Evolutionary conservation across 2,329 filamentous ascomycete species (phyloP).

Genomic region (Trichophyton equinum): DNA sequence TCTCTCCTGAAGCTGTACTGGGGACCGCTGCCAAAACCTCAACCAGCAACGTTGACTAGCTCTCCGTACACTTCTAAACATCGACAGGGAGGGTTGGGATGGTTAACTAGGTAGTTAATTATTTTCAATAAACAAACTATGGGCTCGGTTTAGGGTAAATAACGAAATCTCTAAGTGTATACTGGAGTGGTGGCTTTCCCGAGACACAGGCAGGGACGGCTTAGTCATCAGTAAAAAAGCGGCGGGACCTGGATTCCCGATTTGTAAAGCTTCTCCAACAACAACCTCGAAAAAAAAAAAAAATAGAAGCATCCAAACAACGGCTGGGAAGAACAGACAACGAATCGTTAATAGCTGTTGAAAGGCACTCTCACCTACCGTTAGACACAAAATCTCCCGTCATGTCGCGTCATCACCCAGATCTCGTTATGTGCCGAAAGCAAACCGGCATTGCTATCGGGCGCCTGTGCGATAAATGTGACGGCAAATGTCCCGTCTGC

Average conservation of each 20-base stretch:
- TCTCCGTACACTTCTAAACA: not conserved
- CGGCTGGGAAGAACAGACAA: not conserved
- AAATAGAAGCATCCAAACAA: not conserved
- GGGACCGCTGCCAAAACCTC: not conserved
- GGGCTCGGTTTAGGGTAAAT: no score
- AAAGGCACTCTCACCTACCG: not conserved
- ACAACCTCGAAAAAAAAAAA: not conserved
- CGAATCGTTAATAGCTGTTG: not conserved
- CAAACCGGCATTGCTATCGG: conserved; percentile 95
- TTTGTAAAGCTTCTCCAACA: no score
- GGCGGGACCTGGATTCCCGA: no score
- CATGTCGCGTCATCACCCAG: conserved; percentile 93
- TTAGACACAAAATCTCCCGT: conserved; percentile 16
- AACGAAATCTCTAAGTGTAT: no score
- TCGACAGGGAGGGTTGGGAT: not conserved
- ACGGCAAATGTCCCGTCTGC: conserved; percentile 98
- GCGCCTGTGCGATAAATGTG: conserved; percentile 98
- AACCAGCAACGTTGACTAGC: not conserved
- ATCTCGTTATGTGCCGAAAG: conserved; percentile 99
- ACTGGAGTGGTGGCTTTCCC: no score
- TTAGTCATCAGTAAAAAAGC: no score
- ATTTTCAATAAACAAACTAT: no score
- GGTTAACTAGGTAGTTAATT: no score
- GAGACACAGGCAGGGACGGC: no score
- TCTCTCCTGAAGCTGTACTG: not conserved